A percentile compares a stretch with the other conserved stretches of the same genome.
Conservation (phyloP, 352 stramenopile species). For the Phytophthora chlamydospora region DNA sequence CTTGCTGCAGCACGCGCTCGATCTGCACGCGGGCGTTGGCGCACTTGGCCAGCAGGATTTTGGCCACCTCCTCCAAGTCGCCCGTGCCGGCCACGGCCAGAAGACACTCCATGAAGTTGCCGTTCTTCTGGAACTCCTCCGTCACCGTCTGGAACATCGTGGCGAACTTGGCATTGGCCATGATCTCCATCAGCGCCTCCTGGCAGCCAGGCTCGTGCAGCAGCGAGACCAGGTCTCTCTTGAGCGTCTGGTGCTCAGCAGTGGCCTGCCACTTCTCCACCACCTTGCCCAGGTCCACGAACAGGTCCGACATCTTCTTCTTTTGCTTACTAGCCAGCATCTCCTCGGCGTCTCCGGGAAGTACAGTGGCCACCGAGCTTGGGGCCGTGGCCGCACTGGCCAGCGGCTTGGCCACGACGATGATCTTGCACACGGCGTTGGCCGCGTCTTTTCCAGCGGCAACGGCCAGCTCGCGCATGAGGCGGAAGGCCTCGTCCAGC, state of each 20-base stretch:
- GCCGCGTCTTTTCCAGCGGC: slow-evolving; percentile 44
- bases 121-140: slow-evolving; percentile 62
- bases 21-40: slow-evolving; percentile 74
- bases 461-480: slow-evolving; percentile 74
- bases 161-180: slow-evolving; percentile 70
- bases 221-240: slow-evolving; percentile 75
- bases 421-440: slow-evolving; percentile 74
- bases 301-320: slow-evolving; percentile 70
- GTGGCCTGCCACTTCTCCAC: slow-evolving; percentile 74
- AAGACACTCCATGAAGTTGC: slow-evolving; percentile 60
- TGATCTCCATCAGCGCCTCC: slow-evolving; percentile 76
- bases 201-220: slow-evolving; percentile 80
- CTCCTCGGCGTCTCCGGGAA: slow-evolving; percentile 44
- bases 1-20: slow-evolving; percentile 73
- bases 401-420: slow-evolving; percentile 48
- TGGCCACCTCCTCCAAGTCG: slow-evolving; percentile 74
- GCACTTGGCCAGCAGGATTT: slow-evolving; percentile 79
- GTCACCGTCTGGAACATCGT: slow-evolving; percentile 69
- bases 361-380: slow-evolving; percentile 29
- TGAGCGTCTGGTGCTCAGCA: slow-evolving; percentile 61
- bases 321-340: slow-evolving; percentile 64
- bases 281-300: slow-evolving; percentile 79
- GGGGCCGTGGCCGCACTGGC: slow-evolving; percentile 22
- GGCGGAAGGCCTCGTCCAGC: slow-evolving; percentile 75
- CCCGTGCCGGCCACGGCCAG: slow-evolving; percentile 51